A percentile compares a stretch with the other conserved stretches of the same genome.
These are phyloP conservation scores for Marsdenia floribunda DNA, from an alignment of 257 asterid genomes.

Conservation along the genomic window DNA sequence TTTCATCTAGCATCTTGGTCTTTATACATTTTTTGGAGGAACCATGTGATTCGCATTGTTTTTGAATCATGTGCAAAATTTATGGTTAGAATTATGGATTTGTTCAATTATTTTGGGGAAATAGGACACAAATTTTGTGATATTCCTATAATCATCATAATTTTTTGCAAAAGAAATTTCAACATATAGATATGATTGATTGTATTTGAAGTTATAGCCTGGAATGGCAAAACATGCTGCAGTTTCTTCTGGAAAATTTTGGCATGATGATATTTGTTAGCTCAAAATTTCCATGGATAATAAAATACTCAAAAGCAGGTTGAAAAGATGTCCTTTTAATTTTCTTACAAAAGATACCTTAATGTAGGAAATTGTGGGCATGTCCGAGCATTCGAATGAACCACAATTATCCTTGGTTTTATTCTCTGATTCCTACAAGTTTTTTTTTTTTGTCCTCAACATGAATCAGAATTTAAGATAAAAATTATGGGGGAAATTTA, in stretches of 20 bases:
- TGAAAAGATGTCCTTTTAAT: not conserved
- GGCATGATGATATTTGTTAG: not conserved
- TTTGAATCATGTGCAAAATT: slow-evolving; percentile 14
- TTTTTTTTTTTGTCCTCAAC: too few species aligned
- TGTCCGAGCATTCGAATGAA: too few species aligned
- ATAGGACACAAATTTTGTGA: slow-evolving; percentile 27
- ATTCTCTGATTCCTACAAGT: too few species aligned
- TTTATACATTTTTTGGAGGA: slow-evolving; percentile 13
- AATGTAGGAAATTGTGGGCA: too few species aligned
- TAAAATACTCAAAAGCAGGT: not conserved
- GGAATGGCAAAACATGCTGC: slow-evolving; percentile 15
- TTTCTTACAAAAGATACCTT: not conserved
- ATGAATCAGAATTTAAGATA: too few species aligned
- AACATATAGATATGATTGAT: slow-evolving; percentile 3
- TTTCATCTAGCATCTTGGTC: slow-evolving; percentile 15
- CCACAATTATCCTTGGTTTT: too few species aligned
- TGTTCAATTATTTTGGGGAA: slow-evolving; percentile 9
- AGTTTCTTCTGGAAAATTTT: not conserved
- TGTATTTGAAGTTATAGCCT: slow-evolving; percentile 13
- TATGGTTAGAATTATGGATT: slow-evolving; percentile 1
- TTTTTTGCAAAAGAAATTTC: slow-evolving; percentile 19
- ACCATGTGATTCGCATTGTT: slow-evolving; percentile 25
- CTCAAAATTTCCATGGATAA: not conserved
- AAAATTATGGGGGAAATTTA: too few species aligned
- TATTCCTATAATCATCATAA: slow-evolving; percentile 29